phyloP scores from a whole-genome alignment of 495 filamentous ascomycete species.

The Aspergillus steynii region DNA sequence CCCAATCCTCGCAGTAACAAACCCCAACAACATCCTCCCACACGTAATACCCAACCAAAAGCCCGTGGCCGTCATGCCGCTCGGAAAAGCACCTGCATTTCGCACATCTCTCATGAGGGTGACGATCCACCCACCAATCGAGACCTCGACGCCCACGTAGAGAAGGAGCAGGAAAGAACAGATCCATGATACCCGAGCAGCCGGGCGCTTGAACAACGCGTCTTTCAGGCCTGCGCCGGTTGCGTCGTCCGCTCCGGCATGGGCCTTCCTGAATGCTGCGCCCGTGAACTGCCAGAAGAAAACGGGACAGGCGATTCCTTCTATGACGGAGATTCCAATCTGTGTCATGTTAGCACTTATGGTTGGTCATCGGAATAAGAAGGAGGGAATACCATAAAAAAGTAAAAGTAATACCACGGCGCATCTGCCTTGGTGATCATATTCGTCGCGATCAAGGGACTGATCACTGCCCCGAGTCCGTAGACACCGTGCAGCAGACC shows the following conservation, averaged over 20 bases:
- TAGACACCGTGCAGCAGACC: conserved; percentile 59
- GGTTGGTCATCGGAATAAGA: not conserved
- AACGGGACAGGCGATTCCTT: conserved; percentile 47
- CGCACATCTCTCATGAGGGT: conserved; percentile 57
- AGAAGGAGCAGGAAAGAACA: conserved; percentile 66
- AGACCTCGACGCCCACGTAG: conserved; percentile 77
- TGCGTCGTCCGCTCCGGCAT: conserved; percentile 18
- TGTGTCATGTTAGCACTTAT: not conserved
- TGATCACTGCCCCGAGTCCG: conserved; percentile 56
- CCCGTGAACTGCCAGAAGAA: conserved; percentile 62
- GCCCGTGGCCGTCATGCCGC: conserved; percentile 58
- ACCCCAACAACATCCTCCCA: conserved; percentile 56
- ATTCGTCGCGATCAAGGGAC: conserved; percentile 56
- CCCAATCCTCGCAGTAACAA: conserved; percentile 55
- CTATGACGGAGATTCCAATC: conserved; percentile 53
- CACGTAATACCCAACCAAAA: conserved; percentile 62
- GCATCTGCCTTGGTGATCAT: conserved; percentile 50
- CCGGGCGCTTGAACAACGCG: not conserved
- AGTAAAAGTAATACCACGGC: conserved; percentile 61
- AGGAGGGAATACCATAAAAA: conserved; percentile 44
- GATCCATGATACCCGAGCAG: conserved; percentile 62
- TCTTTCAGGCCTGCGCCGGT: conserved; percentile 24
- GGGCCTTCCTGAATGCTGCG: conserved; percentile 25
- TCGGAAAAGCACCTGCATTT: conserved; percentile 48
- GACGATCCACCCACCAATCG: conserved; percentile 68